Conservation (phyloP, 208 protist species). For the Angomonas ambiguus region DNA sequence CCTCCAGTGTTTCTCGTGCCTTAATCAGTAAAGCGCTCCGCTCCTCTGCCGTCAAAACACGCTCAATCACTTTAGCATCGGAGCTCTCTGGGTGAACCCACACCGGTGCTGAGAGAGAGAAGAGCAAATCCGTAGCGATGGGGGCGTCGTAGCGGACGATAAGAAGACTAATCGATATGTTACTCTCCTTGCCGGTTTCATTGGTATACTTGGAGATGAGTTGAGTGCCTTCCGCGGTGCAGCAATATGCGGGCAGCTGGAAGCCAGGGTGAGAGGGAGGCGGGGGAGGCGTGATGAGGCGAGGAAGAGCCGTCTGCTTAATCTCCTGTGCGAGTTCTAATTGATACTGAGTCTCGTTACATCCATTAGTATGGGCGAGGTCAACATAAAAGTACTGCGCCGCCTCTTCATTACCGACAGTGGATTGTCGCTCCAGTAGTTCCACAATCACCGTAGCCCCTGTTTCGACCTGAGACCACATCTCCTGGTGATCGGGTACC, state of each 20-base stretch:
- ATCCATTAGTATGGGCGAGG: slow-evolving; percentile 62
- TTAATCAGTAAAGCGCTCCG: slow-evolving; percentile 22
- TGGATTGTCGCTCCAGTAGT: slow-evolving; percentile 42
- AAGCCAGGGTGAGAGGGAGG: slow-evolving; percentile 3
- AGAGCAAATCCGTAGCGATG: slow-evolving; percentile 52
- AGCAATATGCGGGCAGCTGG: slow-evolving; percentile 38
- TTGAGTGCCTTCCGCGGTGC: slow-evolving; percentile 40
- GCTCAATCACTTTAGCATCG: slow-evolving; percentile 42
- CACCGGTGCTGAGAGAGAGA: slow-evolving; percentile 57
- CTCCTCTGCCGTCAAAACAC: slow-evolving; percentile 37
- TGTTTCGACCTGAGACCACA: slow-evolving; percentile 50
- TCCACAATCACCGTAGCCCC: slow-evolving; percentile 66
- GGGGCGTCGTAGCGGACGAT: slow-evolving; percentile 58
- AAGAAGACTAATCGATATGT: slow-evolving; percentile 47
- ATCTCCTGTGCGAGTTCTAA: neutral
- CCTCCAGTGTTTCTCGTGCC: slow-evolving; percentile 30
- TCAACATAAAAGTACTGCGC: slow-evolving; percentile 60
- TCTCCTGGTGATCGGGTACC: slow-evolving; percentile 78
- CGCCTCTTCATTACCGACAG: slow-evolving; percentile 36
- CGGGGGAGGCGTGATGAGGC: slow-evolving; percentile 25
- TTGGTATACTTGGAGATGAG: slow-evolving; percentile 69
- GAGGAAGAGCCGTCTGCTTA: slow-evolving; percentile 17
- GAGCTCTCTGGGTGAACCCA: slow-evolving; percentile 50
- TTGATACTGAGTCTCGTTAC: slow-evolving; percentile 1
- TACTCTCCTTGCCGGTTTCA: slow-evolving; percentile 63